Conservation (phyloP, 2,329 filamentous ascomycete genomes). For the Metarhizium anisopliae region DNA sequence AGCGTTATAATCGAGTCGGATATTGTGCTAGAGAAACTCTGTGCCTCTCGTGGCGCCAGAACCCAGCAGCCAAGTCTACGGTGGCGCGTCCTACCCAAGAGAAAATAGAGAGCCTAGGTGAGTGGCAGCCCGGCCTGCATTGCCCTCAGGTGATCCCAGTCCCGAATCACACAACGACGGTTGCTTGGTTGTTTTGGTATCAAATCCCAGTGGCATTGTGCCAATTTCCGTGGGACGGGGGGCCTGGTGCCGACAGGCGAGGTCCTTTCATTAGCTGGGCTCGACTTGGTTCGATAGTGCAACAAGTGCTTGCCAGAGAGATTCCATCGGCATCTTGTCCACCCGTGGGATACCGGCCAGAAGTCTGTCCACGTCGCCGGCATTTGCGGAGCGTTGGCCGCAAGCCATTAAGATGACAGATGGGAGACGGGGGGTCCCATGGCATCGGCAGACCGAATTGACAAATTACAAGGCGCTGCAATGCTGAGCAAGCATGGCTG, state of each 20-base stretch:
- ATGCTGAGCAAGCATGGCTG: neutral
- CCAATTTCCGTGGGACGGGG: too few relatives aligned
- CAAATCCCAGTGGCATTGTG: too few relatives aligned
- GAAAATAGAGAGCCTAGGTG: neutral
- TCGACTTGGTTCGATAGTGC: too few relatives aligned
- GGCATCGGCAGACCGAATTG: neutral
- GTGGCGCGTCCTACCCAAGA: neutral
- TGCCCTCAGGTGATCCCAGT: neutral
- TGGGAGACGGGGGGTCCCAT: too few relatives aligned
- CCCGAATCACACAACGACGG: too few relatives aligned
- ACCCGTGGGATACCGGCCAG: neutral
- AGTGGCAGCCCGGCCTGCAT: neutral
- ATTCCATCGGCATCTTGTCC: neutral
- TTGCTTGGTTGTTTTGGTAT: too few relatives aligned
- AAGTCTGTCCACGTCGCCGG: neutral
- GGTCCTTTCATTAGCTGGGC: too few relatives aligned
- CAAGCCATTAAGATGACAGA: neutral
- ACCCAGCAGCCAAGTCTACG: neutral
- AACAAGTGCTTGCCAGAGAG: too few relatives aligned
- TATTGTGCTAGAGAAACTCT: neutral
- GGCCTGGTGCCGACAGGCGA: too few relatives aligned
- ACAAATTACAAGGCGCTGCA: neutral
- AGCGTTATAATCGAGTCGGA: too few relatives aligned
- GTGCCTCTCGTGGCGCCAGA: neutral
- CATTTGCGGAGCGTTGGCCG: neutral